A percentile compares a stretch with the other conserved stretches of the same genome.
These are phyloP conservation scores for Aaosphaeria arxii DNA, from an alignment of 2,329 filamentous ascomycete genomes.

Conservation along the genomic window DNA sequence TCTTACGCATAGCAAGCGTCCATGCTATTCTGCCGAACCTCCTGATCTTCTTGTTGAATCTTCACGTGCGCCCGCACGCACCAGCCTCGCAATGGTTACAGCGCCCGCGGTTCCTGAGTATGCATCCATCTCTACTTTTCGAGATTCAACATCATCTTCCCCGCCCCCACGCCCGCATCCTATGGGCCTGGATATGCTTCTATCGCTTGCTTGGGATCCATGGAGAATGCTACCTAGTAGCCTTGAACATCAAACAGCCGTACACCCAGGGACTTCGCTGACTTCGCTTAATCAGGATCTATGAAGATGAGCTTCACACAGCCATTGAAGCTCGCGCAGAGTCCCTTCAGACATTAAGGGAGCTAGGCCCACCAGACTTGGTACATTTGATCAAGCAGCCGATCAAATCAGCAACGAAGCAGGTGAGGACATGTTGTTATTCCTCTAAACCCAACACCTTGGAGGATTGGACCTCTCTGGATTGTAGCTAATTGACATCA, in stretches of 20 bases:
- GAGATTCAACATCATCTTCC: background rate
- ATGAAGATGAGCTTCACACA: constrained; percentile 88
- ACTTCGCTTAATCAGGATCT: constrained; percentile 60
- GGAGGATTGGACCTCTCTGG: no score
- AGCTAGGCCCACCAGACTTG: constrained; percentile 92
- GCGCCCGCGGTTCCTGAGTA: constrained; percentile 44
- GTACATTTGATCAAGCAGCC: constrained; percentile 87
- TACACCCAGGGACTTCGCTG: background rate
- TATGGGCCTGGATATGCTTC: no score
- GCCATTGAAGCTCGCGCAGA: constrained; percentile 92
- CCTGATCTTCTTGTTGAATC: background rate
- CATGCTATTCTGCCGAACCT: no score
- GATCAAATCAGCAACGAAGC: constrained; percentile 55
- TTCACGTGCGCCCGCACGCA: constrained; percentile 3
- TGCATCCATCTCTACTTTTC: constrained; percentile 11
- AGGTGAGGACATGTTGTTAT: constrained; percentile 42
- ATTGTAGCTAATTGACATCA: constrained; percentile 3
- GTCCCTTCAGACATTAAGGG: constrained; percentile 77
- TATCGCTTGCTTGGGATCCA: no score
- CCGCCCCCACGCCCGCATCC: no score
- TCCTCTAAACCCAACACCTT: background rate
- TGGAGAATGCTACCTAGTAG: no score
- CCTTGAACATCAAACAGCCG: no score
- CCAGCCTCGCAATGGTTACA: constrained; percentile 39
- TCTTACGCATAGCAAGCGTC: no score